phyloP scores from a whole-genome alignment of 2,329 filamentous ascomycete species.

The Neonectria punicea region DNA sequence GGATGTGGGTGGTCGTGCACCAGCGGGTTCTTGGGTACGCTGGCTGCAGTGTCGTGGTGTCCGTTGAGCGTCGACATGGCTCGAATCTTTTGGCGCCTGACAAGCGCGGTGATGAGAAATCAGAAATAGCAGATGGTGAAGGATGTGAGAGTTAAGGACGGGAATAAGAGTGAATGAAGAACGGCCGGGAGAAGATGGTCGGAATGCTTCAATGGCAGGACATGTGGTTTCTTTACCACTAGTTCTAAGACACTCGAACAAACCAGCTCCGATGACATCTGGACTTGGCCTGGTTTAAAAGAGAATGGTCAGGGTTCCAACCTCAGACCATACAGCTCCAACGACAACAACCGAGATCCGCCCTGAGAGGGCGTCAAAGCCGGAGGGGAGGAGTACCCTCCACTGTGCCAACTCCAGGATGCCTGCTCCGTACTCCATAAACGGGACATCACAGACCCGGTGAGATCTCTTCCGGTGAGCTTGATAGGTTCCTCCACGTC shows the following conservation, averaged over 20 bases:
- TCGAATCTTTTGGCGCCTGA: not conserved
- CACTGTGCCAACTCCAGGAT: not conserved
- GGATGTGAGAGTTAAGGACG: not conserved
- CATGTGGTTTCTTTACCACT: constrained; percentile 11
- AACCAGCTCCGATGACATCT: not conserved
- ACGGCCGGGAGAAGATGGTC: constrained; percentile 5
- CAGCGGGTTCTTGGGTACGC: constrained; percentile 18
- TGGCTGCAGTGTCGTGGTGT: constrained; percentile 17
- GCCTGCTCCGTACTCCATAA: not conserved
- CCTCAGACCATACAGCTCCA: constrained; percentile 1
- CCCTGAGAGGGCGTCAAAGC: too few species aligned
- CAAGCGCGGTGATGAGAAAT: not conserved
- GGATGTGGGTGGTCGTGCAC: constrained; percentile 25
- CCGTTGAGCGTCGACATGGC: constrained; percentile 17
- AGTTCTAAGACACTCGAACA: not conserved
- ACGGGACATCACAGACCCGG: too few species aligned
- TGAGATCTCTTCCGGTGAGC: too few species aligned
- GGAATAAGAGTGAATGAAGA: not conserved
- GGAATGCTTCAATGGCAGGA: constrained; percentile 4
- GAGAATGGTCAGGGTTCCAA: not conserved
- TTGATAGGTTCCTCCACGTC: too few species aligned
- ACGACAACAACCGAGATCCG: not conserved
- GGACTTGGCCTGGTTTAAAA: not conserved
- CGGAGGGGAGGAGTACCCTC: not conserved
- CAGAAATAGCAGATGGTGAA: not conserved